Conservation (phyloP, 208 protist genomes). For the Leishmania mexicana region DNA sequence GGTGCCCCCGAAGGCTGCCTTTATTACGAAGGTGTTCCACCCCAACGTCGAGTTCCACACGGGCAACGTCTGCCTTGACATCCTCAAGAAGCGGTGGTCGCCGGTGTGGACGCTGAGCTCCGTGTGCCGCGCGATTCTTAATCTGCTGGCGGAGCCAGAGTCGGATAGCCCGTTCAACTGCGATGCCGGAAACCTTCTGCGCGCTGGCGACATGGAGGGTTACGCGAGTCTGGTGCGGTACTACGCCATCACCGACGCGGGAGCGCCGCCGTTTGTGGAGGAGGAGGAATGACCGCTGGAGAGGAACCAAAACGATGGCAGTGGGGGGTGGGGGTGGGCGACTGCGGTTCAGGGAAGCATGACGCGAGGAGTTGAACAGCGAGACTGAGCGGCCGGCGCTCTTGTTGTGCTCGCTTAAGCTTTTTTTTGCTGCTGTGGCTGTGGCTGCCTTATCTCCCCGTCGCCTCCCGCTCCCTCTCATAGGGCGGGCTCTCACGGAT, state of each 20-base stretch:
- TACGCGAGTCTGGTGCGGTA: conserved; percentile 66
- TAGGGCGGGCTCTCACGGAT: neutral
- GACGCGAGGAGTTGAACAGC: neutral
- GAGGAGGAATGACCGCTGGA: neutral
- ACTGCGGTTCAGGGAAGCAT: neutral
- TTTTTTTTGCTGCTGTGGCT: neutral
- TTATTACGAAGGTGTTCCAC: conserved; percentile 91
- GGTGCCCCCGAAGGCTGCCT: conserved; percentile 71
- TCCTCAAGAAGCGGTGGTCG: conserved; percentile 89
- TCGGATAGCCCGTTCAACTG: conserved; percentile 90
- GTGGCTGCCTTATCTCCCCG: neutral
- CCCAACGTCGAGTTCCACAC: conserved; percentile 90
- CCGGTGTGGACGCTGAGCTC: conserved; percentile 91
- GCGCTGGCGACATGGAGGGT: conserved; percentile 66
- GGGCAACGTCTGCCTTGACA: conserved; percentile 92
- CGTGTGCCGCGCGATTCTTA: conserved; percentile 85
- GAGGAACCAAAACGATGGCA: neutral
- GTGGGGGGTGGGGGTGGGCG: neutral
- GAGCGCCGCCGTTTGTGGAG: conserved; percentile 51
- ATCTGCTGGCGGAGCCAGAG: conserved; percentile 81
- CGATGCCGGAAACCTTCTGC: conserved; percentile 90
- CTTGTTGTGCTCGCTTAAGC: neutral
- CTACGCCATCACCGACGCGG: conserved; percentile 80
- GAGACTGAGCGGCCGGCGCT: neutral
- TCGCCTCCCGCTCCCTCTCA: neutral